Conservation (phyloP, 176 grass and related monocot genomes). For the Triticum aestivum region DNA sequence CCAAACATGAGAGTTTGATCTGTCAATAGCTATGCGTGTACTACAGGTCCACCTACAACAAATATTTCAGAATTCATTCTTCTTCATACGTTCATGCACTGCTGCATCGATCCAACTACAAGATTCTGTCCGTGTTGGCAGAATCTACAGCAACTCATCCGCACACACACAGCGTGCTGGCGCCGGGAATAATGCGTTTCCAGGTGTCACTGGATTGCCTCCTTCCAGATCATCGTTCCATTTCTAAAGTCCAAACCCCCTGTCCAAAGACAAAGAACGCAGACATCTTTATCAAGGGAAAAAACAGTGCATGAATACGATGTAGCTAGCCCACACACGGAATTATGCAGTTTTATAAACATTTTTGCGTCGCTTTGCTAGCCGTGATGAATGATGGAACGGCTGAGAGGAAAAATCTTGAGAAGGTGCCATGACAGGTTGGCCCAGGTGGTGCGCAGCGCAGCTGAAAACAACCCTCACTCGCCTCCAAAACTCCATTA, state of each 20-base stretch:
- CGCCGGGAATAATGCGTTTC: neutral
- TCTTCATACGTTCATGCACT: neutral
- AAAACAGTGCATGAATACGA: neutral
- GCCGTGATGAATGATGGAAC: slow-evolving; percentile 7
- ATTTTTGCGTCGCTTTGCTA: neutral
- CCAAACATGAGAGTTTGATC: neutral
- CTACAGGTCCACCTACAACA: neutral
- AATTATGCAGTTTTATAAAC: neutral
- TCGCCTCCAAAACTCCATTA: neutral
- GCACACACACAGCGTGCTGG: neutral
- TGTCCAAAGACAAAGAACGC: neutral
- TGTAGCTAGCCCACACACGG: neutral
- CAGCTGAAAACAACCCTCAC: slow-evolving; percentile 27
- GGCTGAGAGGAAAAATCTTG: slow-evolving; percentile 13
- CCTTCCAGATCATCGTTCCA: slow-evolving; percentile 1
- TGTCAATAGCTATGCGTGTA: neutral
- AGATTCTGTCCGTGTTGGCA: slow-evolving; percentile 25
- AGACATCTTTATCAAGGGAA: slow-evolving; percentile 15
- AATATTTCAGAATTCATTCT: neutral
- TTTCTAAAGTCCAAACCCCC: slow-evolving; percentile 14
- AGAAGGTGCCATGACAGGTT: slow-evolving; percentile 30
- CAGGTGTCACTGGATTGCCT: neutral
- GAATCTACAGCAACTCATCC: slow-evolving; percentile 28
- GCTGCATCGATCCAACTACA: slow-evolving; percentile 15
- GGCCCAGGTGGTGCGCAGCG: slow-evolving; percentile 25